A percentile compares a stretch with the other conserved stretches of the same genome.
Conservation (phyloP, 306 rosid genomes). For the Luffa acutangula region DNA sequence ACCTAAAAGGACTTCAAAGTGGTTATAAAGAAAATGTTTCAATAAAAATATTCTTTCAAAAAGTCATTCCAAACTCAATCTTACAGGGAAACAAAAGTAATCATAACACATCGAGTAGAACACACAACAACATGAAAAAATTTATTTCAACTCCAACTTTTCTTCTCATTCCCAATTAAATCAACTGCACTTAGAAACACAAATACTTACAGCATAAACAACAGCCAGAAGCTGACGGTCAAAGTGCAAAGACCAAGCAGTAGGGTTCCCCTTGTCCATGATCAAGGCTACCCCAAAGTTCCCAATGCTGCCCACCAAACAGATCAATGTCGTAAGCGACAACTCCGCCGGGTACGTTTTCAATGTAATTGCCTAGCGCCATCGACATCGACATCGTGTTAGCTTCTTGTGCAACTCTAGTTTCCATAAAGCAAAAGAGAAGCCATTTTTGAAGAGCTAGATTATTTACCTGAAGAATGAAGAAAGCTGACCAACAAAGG, state of each 20-base stretch:
- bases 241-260: constrained; percentile 33
- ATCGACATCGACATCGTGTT: neutral
- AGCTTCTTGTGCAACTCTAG: neutral
- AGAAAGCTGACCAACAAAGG: constrained; percentile 34
- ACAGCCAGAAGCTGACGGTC: constrained; percentile 23
- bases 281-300: constrained; percentile 19
- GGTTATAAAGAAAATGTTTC: too few species aligned
- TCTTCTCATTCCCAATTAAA: too few species aligned
- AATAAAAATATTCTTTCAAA: too few species aligned
- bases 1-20: too few species aligned
- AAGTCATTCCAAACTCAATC: too few species aligned
- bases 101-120: too few species aligned
- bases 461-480: constrained; percentile 16
- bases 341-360: constrained; percentile 36
- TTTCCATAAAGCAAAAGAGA: neutral
- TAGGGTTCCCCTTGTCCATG: constrained; percentile 31
- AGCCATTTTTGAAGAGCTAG: neutral
- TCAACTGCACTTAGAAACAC: too few species aligned
- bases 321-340: constrained; percentile 38
- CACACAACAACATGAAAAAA: too few species aligned
- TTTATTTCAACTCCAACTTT: too few species aligned
- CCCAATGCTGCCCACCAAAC: constrained; percentile 27
- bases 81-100: too few species aligned
- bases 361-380: constrained; percentile 32
- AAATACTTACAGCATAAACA: constrained; percentile 26